Evolutionary conservation across 2,329 filamentous ascomycete genomes (phyloP), one percentile per base, ranked within the genome.

Genomic region (Aspergillus spinulosporus): DNA sequence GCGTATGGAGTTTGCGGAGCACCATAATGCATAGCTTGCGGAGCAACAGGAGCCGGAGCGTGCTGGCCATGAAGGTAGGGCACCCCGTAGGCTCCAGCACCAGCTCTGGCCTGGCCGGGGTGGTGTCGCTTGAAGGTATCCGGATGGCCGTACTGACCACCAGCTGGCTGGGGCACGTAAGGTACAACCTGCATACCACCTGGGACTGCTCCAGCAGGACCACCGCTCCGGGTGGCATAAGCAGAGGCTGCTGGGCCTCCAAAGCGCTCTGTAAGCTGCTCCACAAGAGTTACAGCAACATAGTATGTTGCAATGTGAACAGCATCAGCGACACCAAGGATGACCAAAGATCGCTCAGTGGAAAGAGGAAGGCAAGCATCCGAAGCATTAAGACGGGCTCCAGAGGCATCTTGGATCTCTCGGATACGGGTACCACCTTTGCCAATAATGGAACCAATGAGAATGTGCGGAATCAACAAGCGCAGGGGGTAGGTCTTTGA

Each of bases 231-330:
- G 46, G 93, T 96, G 46, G 94, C 94, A 72, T 99, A 99, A 31
- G 94, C 93, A n/a, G 94, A 99, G 49, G 94, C 93, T 56, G 92
- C 92, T 15, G 94, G 92, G 4, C 94, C 94, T 52, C 94, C 93
- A 66, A 97, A 99, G 43, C 94, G 88, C 74, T 99, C 94, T 52
- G 94, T 97, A 58, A 99, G 82, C 78, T 99, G 94, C 80, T 99
- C 94, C 47, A 96, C 88, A 28, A 99, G 84, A n/a, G 94, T 99
- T 75, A 93, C 96, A 54, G 92, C 93, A 62, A 99, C 92, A 70
- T 99, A 99, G 80, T 97, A 99, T 37, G 94, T 96, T 48, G 94
- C 94, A 74, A 99, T 99, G 77, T 99, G 94, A 48, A 99, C 93
- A 57, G 94, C 93, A 78, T 99, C 94, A 52, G 94, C 94, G 57